Percentiles rank a stretch among this genome's conserved stretches.
phyloP scores from a whole-genome alignment of 176 grass and related monocot species.

The Rhipidocladum racemiflorum region DNA sequence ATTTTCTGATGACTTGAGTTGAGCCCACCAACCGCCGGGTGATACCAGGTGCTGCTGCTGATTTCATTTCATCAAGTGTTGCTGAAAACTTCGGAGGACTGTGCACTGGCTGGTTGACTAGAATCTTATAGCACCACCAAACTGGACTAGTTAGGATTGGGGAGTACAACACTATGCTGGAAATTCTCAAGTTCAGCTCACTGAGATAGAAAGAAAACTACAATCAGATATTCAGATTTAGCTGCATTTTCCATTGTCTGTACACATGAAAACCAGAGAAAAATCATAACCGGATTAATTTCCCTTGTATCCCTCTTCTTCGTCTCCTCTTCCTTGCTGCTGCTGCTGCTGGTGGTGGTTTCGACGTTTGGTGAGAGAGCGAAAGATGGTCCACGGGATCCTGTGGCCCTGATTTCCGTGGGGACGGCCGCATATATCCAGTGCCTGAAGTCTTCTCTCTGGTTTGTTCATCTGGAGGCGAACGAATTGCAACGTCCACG shows the following conservation, averaged over 20 bases:
- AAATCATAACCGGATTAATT: neutral
- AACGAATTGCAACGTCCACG: neutral
- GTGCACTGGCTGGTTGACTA: neutral
- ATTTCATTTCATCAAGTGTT: neutral
- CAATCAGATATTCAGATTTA: neutral
- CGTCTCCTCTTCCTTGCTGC: neutral
- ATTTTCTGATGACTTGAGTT: neutral
- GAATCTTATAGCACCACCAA: neutral
- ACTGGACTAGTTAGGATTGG: neutral
- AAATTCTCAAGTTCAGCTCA: neutral
- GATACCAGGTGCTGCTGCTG: conserved; percentile 21
- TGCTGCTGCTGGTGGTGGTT: neutral
- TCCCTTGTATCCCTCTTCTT: neutral
- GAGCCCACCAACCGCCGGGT: neutral
- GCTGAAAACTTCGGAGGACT: neutral
- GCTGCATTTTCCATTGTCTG: neutral
- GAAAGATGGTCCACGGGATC: neutral
- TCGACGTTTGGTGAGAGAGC: conserved; percentile 21
- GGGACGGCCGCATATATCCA: neutral
- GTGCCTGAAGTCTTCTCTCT: neutral
- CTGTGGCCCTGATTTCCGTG: neutral
- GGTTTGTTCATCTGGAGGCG: neutral
- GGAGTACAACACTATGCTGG: too few relatives aligned
- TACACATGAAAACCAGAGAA: neutral
- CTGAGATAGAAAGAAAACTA: neutral